Conservation (phyloP, 306 rosid genomes). For the Canavalia gladiata region DNA sequence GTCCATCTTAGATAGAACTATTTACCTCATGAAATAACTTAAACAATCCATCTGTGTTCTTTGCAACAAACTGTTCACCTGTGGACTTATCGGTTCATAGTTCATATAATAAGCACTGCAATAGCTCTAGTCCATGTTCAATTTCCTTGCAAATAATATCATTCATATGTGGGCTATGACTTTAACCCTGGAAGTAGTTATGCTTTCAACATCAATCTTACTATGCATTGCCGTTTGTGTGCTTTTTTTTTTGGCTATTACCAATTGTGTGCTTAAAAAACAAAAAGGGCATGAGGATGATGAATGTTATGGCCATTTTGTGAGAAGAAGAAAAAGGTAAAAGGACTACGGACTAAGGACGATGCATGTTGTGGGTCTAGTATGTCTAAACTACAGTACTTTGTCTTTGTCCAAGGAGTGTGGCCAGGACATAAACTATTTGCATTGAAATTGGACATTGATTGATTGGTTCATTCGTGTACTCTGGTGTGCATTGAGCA, state of each 20-base stretch:
- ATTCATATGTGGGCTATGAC: neutral
- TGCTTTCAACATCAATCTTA: conserved; percentile 42
- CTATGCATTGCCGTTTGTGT: neutral
- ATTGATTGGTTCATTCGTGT: conserved; percentile 20
- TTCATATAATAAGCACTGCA: neutral
- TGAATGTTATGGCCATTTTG: conserved; percentile 29
- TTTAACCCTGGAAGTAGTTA: neutral
- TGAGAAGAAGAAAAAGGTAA: neutral
- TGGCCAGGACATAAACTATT: conserved; percentile 26
- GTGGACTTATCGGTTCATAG: neutral
- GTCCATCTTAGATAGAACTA: too few relatives aligned
- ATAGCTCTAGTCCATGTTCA: neutral
- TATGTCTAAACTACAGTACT: conserved; percentile 31
- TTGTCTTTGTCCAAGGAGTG: neutral
- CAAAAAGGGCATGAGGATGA: conserved; percentile 26
- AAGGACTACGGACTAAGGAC: conserved; percentile 1
- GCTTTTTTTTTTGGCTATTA: too few relatives aligned
- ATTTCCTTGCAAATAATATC: neutral
- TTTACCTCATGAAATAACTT: too few relatives aligned
- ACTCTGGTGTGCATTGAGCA: neutral
- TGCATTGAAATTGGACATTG: conserved; percentile 29
- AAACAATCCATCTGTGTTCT: neutral
- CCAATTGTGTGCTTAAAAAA: neutral
- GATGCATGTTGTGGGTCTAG: conserved; percentile 26
- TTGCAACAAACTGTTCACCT: neutral